Evolutionary conservation across 371 early-diverging fungal genomes (phyloP).

Genomic region (Blyttiomyces sp.): DNA sequence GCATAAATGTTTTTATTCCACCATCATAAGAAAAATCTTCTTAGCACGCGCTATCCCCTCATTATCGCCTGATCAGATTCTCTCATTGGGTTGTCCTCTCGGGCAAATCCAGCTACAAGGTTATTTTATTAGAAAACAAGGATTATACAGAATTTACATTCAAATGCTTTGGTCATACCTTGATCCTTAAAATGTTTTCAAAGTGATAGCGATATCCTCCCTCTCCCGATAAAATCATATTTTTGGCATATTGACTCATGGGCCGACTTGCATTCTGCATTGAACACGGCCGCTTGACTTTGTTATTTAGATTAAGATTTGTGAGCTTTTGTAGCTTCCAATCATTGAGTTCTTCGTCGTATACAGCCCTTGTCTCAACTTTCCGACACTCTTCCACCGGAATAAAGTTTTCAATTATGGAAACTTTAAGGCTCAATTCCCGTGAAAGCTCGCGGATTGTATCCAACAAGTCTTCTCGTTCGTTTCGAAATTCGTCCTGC

Average conservation of each 20-base stretch:
- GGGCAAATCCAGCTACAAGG: slow-evolving; percentile 29
- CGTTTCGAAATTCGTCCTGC: slow-evolving; percentile 52
- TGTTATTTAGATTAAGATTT: slow-evolving; percentile 28
- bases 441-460: slow-evolving; percentile 52
- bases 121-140: not conserved
- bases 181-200: slow-evolving; percentile 45
- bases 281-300: slow-evolving; percentile 36
- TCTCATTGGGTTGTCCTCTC: slow-evolving; percentile 24
- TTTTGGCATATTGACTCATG: slow-evolving; percentile 43
- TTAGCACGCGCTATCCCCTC: too few relatives aligned
- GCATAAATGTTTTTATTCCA: too few relatives aligned
- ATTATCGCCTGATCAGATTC: not conserved
- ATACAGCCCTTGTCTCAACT: slow-evolving; percentile 41
- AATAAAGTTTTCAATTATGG: slow-evolving; percentile 53
- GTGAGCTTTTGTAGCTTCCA: slow-evolving; percentile 43
- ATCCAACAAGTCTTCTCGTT: slow-evolving; percentile 53
- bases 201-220: slow-evolving; percentile 33
- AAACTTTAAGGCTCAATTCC: slow-evolving; percentile 44
- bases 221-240: slow-evolving; percentile 34
- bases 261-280: slow-evolving; percentile 31
- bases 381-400: slow-evolving; percentile 46
- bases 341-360: slow-evolving; percentile 47
- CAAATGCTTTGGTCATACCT: slow-evolving; percentile 20
- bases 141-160: not conserved
- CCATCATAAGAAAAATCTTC: too few relatives aligned